phyloP scores from a whole-genome alignment of 164 flowering plant genomes.

The Paratinospora sagittata region DNA sequence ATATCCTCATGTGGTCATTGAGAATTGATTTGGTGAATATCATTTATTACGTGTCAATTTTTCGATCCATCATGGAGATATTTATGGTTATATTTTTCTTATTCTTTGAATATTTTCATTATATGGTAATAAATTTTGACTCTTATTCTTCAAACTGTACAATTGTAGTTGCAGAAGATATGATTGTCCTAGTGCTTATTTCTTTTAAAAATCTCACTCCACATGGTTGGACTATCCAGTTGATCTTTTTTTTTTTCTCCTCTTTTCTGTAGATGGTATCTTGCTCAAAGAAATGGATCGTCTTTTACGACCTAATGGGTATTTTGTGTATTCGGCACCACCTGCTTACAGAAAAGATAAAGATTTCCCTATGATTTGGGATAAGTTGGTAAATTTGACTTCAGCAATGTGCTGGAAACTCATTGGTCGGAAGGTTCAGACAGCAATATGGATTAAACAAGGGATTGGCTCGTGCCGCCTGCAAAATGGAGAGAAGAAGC shows the following conservation, averaged over 20 bases:
- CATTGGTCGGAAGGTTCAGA: constrained; percentile 77
- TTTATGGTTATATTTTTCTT: background rate
- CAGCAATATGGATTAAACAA: constrained; percentile 83
- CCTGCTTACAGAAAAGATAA: constrained; percentile 93
- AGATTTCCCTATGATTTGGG: constrained; percentile 82
- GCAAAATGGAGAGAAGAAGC: constrained; percentile 49
- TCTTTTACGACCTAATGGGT: constrained; percentile 74
- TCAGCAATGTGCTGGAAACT: constrained; percentile 98
- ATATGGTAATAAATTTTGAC: background rate
- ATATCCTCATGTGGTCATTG: background rate
- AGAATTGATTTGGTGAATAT: background rate
- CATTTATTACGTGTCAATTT: background rate
- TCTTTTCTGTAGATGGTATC: constrained; percentile 63
- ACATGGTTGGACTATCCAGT: background rate
- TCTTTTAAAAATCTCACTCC: background rate
- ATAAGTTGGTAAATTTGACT: constrained; percentile 65
- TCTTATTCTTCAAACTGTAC: background rate
- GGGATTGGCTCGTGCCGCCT: constrained; percentile 49
- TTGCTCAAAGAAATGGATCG: constrained; percentile 84
- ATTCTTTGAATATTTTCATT: background rate
- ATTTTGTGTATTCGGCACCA: constrained; percentile 95
- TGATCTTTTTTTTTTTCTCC: background rate
- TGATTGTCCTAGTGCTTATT: background rate
- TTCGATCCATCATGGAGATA: background rate
- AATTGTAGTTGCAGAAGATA: background rate